These are phyloP conservation scores for Murraya paniculata DNA, from an alignment of 345 rosid species.

Conservation along the genomic window DNA sequence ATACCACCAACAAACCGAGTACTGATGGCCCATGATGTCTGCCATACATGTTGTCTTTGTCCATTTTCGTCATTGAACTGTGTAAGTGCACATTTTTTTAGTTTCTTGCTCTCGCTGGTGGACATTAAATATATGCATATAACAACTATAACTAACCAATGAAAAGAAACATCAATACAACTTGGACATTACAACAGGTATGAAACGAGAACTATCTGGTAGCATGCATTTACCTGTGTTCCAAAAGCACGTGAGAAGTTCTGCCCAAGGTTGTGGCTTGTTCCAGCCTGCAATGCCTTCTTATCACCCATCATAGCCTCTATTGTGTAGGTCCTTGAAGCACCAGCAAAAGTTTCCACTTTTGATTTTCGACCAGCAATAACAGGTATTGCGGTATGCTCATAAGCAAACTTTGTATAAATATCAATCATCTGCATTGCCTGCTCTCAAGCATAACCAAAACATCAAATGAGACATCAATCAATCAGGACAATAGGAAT, in stretches of 20 bases:
- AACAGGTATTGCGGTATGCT: conserved; percentile 95
- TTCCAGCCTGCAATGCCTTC: conserved; percentile 93
- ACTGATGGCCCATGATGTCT: conserved; percentile 98
- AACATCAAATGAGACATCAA: conserved; percentile 17
- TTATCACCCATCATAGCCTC: conserved; percentile 99
- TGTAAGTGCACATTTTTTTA: conserved; percentile 16
- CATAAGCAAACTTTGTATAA: conserved; percentile 84
- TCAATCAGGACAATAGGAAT: not conserved
- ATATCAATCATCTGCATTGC: conserved; percentile 84
- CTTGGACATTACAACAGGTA: not conserved
- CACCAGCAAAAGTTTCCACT: conserved; percentile 92
- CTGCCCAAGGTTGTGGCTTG: conserved; percentile 91
- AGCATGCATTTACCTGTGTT: conserved; percentile 56
- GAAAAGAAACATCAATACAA: not conserved
- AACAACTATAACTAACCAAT: not conserved
- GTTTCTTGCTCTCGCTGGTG: not conserved
- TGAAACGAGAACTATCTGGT: not conserved
- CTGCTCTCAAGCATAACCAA: conserved; percentile 49
- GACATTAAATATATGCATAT: not conserved
- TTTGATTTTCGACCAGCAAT: conserved; percentile 87
- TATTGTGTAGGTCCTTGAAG: conserved; percentile 80
- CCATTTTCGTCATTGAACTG: conserved; percentile 94
- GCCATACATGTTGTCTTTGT: conserved; percentile 92
- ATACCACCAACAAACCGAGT: conserved; percentile 96
- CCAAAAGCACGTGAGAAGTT: conserved; percentile 90